Conservation (phyloP, 805 yeast genomes). For the Yamadazyma philogaea region DNA sequence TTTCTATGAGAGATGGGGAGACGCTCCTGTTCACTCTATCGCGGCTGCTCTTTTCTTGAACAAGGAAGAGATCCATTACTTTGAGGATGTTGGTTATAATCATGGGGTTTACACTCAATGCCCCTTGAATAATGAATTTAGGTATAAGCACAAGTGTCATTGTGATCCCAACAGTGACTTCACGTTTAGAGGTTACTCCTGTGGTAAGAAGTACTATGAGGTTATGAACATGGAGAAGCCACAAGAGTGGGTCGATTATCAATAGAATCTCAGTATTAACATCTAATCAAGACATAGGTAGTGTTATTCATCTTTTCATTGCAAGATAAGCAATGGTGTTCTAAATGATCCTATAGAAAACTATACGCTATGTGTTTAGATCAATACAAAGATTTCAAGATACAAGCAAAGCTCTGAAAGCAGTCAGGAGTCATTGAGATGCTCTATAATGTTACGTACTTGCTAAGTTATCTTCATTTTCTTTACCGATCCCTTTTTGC, state of each 20-base stretch:
- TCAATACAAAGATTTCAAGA: background rate
- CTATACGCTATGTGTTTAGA: no score
- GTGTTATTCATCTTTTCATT: no score
- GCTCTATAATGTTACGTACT: no score
- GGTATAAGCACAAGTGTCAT: conserved; percentile 60
- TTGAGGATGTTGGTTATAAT: conserved; percentile 80
- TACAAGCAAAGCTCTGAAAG: background rate
- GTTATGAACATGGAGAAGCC: conserved; percentile 31
- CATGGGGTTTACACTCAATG: conserved; percentile 81
- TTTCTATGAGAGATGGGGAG: conserved; percentile 93
- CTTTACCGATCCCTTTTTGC: no score
- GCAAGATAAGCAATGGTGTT: no score
- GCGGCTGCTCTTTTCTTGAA: conserved; percentile 79
- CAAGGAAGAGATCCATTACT: conserved; percentile 67
- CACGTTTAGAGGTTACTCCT: conserved; percentile 21
- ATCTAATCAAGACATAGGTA: no score
- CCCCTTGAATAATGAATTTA: conserved; percentile 62
- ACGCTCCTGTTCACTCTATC: conserved; percentile 88
- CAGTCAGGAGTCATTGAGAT: no score
- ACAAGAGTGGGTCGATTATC: conserved; percentile 26
- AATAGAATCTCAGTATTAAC: no score
- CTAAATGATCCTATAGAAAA: no score
- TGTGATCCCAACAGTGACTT: conserved; percentile 57
- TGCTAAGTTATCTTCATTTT: no score
- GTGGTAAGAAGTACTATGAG: conserved; percentile 31